These are phyloP conservation scores for Physcomitrellopsis africana DNA, from an alignment of 225 moss, liverwort and hornwort genomes.

Conservation along the genomic window DNA sequence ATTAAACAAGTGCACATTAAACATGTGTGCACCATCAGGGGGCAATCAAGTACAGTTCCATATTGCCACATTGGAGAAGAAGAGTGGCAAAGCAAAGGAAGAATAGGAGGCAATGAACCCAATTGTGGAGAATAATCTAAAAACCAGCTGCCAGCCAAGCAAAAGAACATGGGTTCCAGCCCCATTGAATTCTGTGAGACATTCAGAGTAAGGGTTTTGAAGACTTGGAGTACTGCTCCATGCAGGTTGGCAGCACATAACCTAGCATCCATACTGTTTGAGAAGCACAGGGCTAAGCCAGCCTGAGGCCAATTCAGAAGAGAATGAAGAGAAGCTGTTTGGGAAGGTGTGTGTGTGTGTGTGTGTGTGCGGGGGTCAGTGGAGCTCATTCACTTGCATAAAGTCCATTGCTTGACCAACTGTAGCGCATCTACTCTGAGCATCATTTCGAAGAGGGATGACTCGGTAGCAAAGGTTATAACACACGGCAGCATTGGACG, in stretches of 20 bases:
- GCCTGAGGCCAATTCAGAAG: too few relatives aligned
- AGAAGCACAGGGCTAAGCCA: too few relatives aligned
- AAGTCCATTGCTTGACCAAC: background rate
- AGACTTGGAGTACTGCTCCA: too few relatives aligned
- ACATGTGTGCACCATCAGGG: slow-evolving; percentile 9
- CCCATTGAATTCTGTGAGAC: too few relatives aligned
- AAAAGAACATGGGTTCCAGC: too few relatives aligned
- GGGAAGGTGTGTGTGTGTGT: too few relatives aligned
- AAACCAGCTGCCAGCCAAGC: too few relatives aligned
- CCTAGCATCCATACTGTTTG: too few relatives aligned
- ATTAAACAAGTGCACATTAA: background rate
- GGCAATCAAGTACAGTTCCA: slow-evolving; percentile 14
- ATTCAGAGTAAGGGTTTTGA: too few relatives aligned
- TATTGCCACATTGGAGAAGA: background rate
- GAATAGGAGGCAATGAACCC: background rate
- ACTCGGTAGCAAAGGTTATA: background rate
- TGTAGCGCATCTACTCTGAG: background rate
- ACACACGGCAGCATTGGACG: background rate
- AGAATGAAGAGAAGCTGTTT: too few relatives aligned
- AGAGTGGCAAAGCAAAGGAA: background rate
- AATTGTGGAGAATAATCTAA: too few relatives aligned
- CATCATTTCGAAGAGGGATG: background rate
- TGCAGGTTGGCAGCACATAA: too few relatives aligned
- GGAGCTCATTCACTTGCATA: background rate
- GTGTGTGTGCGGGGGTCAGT: background rate